Evolutionary conservation across 345 rosid genomes (phyloP).

Genomic region (Excoecaria cochinchinensis): DNA sequence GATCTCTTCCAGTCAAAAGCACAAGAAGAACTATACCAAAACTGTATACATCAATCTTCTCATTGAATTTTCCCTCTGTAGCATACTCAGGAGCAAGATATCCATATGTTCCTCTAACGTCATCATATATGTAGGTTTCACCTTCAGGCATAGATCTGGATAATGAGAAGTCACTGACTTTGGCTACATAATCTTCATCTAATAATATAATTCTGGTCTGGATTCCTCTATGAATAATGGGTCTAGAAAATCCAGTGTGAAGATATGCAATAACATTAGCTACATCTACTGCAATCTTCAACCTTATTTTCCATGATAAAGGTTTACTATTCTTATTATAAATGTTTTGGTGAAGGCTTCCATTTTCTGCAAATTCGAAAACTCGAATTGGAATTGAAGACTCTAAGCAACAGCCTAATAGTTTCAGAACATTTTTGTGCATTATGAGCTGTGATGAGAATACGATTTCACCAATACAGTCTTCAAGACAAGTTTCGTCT

Average conservation of each 20-base stretch:
- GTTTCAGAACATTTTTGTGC: constrained; percentile 10
- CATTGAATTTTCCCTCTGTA: background rate
- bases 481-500: background rate
- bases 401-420: constrained; percentile 14
- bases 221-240: constrained; percentile 7
- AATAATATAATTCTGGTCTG: background rate
- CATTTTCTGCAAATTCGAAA: background rate
- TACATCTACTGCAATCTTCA: constrained; percentile 19
- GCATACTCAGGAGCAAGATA: background rate
- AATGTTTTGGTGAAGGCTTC: background rate
- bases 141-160: constrained; percentile 2
- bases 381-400: constrained; percentile 6
- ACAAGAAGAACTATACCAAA: background rate
- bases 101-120: no score
- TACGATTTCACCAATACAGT: background rate
- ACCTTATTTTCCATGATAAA: constrained; percentile 12
- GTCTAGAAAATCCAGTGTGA: constrained; percentile 13
- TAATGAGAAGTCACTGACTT: background rate
- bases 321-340: background rate
- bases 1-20: background rate
- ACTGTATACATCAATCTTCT: constrained; percentile 3
- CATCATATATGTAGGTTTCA: background rate
- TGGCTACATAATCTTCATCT: background rate
- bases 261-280: constrained; percentile 20
- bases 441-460: constrained; percentile 13